These are phyloP conservation scores for Inonotus obliquus DNA, from an alignment of 1,284 basidiomycete genomes.

Conservation along the genomic window DNA sequence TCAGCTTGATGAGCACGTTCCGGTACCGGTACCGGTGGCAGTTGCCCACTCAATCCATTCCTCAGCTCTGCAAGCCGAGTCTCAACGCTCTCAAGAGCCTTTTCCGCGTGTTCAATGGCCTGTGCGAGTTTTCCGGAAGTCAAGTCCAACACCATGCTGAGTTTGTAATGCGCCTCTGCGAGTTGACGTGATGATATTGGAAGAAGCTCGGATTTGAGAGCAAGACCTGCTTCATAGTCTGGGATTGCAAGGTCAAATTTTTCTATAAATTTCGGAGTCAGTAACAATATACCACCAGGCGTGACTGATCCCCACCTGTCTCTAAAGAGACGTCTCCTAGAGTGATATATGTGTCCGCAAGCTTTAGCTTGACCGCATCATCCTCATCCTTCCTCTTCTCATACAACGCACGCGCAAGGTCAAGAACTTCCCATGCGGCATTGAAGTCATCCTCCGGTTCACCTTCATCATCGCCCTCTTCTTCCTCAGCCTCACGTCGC, in stretches of 20 bases:
- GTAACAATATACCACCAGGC: background rate
- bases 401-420: conserved; percentile 82
- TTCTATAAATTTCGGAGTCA: conserved; percentile 46
- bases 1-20: conserved; percentile 12
- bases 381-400: conserved; percentile 57
- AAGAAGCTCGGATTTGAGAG: conserved; percentile 66
- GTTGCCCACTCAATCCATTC: conserved; percentile 44
- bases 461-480: conserved; percentile 48
- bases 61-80: conserved; percentile 62
- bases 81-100: conserved; percentile 72
- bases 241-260: conserved; percentile 89
- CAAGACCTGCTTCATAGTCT: conserved; percentile 74
- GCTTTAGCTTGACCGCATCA: conserved; percentile 62
- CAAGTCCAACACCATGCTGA: conserved; percentile 85
- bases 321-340: conserved; percentile 88
- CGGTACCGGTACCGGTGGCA: conserved; percentile 21
- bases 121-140: conserved; percentile 76
- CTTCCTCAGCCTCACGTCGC: conserved; percentile 32
- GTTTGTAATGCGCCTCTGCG: conserved; percentile 86
- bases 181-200: conserved; percentile 80
- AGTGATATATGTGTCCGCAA: conserved; percentile 81
- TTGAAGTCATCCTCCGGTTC: conserved; percentile 92
- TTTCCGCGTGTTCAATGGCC: conserved; percentile 74
- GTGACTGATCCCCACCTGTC: conserved; percentile 47
- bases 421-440: conserved; percentile 90